phyloP scores from a whole-genome alignment of 2,329 filamentous ascomycete genomes.

The Arthrobotrys megalospora region DNA sequence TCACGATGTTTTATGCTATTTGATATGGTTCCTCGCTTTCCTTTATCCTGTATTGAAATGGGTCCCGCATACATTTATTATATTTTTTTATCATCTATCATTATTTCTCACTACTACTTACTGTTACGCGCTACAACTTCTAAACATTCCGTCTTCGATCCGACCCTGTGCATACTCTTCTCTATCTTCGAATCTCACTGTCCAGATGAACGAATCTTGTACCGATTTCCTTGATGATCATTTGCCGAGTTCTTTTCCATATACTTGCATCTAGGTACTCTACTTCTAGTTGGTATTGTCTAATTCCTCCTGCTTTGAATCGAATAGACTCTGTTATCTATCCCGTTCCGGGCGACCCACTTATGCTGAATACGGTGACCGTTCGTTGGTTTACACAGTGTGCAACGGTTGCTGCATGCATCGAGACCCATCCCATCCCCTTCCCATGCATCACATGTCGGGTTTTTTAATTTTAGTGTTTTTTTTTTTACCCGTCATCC shows the following conservation, averaged over 20 bases:
- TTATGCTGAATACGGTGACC: slow-evolving; percentile 15
- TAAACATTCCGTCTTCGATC: neutral
- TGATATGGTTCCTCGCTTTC: slow-evolving; percentile 18
- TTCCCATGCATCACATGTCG: slow-evolving; percentile 12
- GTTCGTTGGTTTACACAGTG: slow-evolving; percentile 6
- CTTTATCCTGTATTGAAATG: slow-evolving; percentile 47
- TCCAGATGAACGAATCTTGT: slow-evolving; percentile 24
- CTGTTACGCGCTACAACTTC: slow-evolving; percentile 3
- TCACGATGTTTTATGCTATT: slow-evolving; percentile 23
- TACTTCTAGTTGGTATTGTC: slow-evolving; percentile 6
- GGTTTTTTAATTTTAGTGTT: neutral
- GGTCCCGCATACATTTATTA: slow-evolving; percentile 21
- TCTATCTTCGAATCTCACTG: neutral
- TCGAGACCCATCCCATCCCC: slow-evolving; percentile 27
- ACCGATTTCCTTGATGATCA: slow-evolving; percentile 6
- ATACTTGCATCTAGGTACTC: slow-evolving; percentile 8
- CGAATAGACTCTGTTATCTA: slow-evolving; percentile 12
- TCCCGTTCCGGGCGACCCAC: slow-evolving; percentile 36
- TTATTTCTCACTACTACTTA: neutral
- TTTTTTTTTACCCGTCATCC: slow-evolving; percentile 14
- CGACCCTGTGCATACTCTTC: slow-evolving; percentile 39
- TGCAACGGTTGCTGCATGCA: slow-evolving; percentile 27
- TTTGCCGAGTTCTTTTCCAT: neutral
- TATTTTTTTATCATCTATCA: slow-evolving; percentile 24
- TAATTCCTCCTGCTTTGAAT: slow-evolving; percentile 18